phyloP scores from a whole-genome alignment of 1,139 yeast species.

The Kodamaea sp. region DNA sequence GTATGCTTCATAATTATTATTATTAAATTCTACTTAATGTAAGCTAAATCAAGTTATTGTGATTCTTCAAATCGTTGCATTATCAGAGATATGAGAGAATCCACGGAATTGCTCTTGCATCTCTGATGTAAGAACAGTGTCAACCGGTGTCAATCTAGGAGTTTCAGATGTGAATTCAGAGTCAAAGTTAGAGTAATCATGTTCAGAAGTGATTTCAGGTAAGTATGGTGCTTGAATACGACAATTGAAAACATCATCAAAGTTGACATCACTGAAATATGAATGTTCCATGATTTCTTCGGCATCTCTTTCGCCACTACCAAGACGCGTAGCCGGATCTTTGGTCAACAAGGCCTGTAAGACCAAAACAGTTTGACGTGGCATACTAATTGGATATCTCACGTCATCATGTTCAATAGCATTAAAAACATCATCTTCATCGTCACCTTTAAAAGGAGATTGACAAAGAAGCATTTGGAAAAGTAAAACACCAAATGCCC shows the following conservation, averaged over 20 bases:
- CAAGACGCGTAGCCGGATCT: slow-evolving; percentile 80
- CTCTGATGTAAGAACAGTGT: slow-evolving; percentile 76
- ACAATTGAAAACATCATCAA: slow-evolving; percentile 76
- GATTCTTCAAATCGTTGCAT: slow-evolving; percentile 35
- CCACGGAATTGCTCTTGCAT: slow-evolving; percentile 98
- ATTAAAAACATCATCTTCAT: slow-evolving; percentile 95
- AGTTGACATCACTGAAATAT: slow-evolving; percentile 83
- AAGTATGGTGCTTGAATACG: slow-evolving; percentile 81
- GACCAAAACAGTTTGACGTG: slow-evolving; percentile 91
- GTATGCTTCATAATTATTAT: no score
- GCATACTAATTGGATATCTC: slow-evolving; percentile 96
- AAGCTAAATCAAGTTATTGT: no score
- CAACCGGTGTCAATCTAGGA: slow-evolving; percentile 93
- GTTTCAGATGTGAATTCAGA: slow-evolving; percentile 93
- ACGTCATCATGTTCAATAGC: slow-evolving; percentile 98
- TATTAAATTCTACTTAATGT: no score
- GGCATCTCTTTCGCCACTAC: slow-evolving; percentile 86
- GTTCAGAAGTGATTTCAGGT: slow-evolving; percentile 79
- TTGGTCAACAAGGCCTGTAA: slow-evolving; percentile 86
- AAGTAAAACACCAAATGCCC: slow-evolving; percentile 97
- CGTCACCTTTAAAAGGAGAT: slow-evolving; percentile 97
- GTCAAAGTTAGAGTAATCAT: slow-evolving; percentile 91
- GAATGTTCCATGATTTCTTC: slow-evolving; percentile 93
- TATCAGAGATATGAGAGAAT: slow-evolving; percentile 83
- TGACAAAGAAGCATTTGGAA: slow-evolving; percentile 96